Evolutionary conservation across 208 protist species (phyloP).

Genomic region (Leishmania martiniquensis): DNA sequence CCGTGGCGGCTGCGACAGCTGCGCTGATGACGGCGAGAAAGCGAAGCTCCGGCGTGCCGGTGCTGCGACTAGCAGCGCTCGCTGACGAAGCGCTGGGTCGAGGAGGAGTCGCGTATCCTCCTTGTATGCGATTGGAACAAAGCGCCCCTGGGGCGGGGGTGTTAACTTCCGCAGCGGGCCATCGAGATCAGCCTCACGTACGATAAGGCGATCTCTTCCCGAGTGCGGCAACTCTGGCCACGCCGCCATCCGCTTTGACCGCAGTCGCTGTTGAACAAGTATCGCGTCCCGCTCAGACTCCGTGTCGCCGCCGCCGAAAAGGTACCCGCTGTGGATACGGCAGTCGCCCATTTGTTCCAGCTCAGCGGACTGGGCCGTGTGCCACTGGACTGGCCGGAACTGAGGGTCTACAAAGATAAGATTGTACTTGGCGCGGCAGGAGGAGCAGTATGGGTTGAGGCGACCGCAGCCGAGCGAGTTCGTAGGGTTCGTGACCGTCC

Average conservation of each 20-base stretch:
- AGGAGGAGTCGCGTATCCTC: background rate
- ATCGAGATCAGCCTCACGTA: conserved; percentile 17
- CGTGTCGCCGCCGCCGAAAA: conserved; percentile 30
- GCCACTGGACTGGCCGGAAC: conserved; percentile 58
- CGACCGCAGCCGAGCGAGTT: conserved; percentile 62
- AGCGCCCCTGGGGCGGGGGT: conserved; percentile 19
- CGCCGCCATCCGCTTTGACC: conserved; percentile 9
- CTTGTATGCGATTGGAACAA: conserved; percentile 25
- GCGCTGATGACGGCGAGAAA: conserved; percentile 1
- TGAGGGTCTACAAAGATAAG: conserved; percentile 71
- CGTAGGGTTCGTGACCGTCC: conserved; percentile 31
- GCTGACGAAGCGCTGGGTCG: background rate
- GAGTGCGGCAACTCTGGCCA: conserved; percentile 24
- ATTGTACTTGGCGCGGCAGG: conserved; percentile 75
- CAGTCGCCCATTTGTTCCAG: conserved; percentile 44
- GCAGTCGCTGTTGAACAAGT: conserved; percentile 31
- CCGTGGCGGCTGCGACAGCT: conserved; percentile 1
- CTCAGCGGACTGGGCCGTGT: conserved; percentile 29
- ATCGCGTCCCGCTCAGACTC: background rate
- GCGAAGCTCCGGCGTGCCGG: background rate
- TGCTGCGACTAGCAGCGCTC: background rate
- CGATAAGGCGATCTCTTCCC: conserved; percentile 17
- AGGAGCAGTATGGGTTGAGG: conserved; percentile 86
- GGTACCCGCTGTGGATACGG: conserved; percentile 44
- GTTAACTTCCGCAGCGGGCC: conserved; percentile 30